Evolutionary conservation across 345 rosid species (phyloP), one percentile per base, ranked within the genome.

Genomic region (Cardiospermum halicacabum): DNA sequence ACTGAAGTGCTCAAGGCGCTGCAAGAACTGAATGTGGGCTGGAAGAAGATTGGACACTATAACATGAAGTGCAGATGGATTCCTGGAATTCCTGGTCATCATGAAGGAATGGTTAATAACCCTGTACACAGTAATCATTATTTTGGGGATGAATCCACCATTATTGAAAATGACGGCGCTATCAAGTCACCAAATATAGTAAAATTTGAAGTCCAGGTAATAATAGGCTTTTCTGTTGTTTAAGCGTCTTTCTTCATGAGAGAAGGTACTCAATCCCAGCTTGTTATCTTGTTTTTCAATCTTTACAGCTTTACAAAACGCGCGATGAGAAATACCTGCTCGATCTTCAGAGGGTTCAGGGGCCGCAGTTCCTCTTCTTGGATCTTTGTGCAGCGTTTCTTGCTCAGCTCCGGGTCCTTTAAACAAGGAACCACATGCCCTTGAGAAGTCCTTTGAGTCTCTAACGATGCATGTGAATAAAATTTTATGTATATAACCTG

Each of bases 11-110:
- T 89, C 64, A 84, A 81, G 76, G 95, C 99, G 24, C 70, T 94
- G 74, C 88, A 78, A 77, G 92, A 87, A 64, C 76, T 94, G 78
- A 87, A 82, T 66, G 99, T 89, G 25, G 73, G 85, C 66, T 94
- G 99, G 99, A 91, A 94, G 80, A 94, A 87, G 82, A 91, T 91
- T 26, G 96, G 97, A 54, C 96, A 89, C 56, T 91, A 94, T 81
- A 89, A 91, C 82, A 81, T 94, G 91, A 91, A 89, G 78, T 94
- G 96, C 84, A 79, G 90, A 77, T 91, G 97, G 97, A 73, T 88
- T 75, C 85, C 77, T 60, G 80, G 80, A 58, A 71, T 60, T 67
- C 64, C 85, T 40, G 85, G 80, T 71, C 85, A 78, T 71, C 81
- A 62, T 42, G 85, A 81, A 63, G 88, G 87, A 71, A 91, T 88